Conservation (phyloP, 2,329 filamentous ascomycete species). For the Colletotrichum caudatum region DNA sequence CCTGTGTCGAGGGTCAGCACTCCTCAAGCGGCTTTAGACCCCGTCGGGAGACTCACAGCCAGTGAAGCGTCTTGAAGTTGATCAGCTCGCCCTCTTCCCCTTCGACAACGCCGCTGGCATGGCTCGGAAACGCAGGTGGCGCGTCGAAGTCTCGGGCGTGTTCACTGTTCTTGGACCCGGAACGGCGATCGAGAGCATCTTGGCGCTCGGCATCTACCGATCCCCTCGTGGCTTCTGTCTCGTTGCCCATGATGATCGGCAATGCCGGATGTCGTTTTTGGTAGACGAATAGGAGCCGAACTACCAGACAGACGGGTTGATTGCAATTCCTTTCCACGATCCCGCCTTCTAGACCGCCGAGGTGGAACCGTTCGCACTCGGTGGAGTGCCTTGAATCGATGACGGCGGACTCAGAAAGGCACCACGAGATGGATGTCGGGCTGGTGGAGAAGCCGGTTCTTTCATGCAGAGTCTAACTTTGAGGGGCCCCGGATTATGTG, state of each 20-base stretch:
- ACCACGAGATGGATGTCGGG: conserved; percentile 15
- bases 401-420: conserved; percentile 3
- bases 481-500: conserved; percentile 40
- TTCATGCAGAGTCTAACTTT: conserved; percentile 27
- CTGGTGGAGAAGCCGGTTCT: conserved; percentile 33
- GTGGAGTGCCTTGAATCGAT: conserved; percentile 27
- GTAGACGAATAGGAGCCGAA: not conserved
- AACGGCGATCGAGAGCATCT: not conserved
- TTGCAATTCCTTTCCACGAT: not conserved
- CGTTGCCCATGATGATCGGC: conserved; percentile 26
- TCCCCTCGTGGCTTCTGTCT: conserved; percentile 16
- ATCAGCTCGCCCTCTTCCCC: conserved; percentile 44
- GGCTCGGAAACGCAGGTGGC: not conserved
- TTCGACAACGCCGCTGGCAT: conserved; percentile 14
- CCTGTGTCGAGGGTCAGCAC: conserved; percentile 45
- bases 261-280: not conserved
- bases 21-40: no score
- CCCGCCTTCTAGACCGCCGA: not conserved
- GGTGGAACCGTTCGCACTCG: conserved; percentile 32
- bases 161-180: not conserved
- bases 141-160: not conserved
- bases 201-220: conserved; percentile 24
- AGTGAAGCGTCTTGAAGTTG: conserved; percentile 53
- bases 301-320: not conserved
- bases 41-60: conserved; percentile 50